Conservation (phyloP, 331 rosid genomes). For the Acacia concinna region DNA sequence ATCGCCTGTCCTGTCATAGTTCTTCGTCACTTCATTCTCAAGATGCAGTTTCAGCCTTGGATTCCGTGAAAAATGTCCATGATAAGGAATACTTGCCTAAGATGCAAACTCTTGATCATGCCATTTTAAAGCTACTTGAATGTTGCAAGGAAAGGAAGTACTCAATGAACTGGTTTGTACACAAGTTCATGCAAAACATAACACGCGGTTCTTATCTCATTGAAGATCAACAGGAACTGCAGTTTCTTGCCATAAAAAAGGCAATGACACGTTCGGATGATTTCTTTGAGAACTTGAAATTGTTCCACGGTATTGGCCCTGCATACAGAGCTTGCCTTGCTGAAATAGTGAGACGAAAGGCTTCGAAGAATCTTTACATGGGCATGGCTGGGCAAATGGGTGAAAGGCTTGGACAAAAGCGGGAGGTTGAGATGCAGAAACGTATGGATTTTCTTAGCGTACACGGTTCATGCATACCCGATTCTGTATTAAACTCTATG, state of each 20-base stretch:
- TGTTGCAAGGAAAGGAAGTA: constrained; percentile 77
- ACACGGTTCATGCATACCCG: constrained; percentile 65
- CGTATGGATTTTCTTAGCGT: constrained; percentile 73
- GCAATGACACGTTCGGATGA: constrained; percentile 87
- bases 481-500: constrained; percentile 75
- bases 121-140: constrained; percentile 74
- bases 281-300: constrained; percentile 69
- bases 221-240: constrained; percentile 83
- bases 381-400: constrained; percentile 98
- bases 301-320: constrained; percentile 79
- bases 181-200: constrained; percentile 74
- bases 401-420: constrained; percentile 81
- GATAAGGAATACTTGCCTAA: constrained; percentile 78
- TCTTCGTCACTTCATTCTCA: constrained; percentile 93
- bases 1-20: constrained; percentile 69
- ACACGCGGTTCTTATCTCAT: constrained; percentile 68
- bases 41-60: constrained; percentile 98
- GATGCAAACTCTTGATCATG: constrained; percentile 77
- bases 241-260: constrained; percentile 90
- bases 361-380: constrained; percentile 92
- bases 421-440: constrained; percentile 72
- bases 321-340: constrained; percentile 93
- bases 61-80: constrained; percentile 95
- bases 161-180: constrained; percentile 79
- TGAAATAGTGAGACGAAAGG: constrained; percentile 92